phyloP scores from a whole-genome alignment of 441 rosid species.

The Cnidoscolus chayamansa region DNA sequence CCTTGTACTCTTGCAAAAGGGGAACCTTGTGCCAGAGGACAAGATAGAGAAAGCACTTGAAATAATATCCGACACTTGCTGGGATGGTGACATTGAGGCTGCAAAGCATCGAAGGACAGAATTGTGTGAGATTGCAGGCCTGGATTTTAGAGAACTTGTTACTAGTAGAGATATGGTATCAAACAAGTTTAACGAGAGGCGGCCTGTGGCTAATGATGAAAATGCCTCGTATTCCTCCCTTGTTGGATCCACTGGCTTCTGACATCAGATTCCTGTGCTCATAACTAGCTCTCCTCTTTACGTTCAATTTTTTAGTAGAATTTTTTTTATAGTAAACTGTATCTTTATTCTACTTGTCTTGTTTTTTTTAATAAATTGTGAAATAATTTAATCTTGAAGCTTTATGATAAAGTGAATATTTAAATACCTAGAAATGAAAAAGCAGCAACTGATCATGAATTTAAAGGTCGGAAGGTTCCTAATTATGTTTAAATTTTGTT shows the following conservation, averaged over 20 bases:
- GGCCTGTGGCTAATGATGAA: constrained; percentile 50
- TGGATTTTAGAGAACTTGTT: constrained; percentile 38
- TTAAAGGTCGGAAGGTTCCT: no score
- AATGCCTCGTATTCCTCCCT: constrained; percentile 83
- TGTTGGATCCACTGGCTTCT: constrained; percentile 85
- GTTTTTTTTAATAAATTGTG: no score
- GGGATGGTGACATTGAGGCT: constrained; percentile 71
- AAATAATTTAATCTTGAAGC: no score
- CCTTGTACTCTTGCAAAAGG: constrained; percentile 70
- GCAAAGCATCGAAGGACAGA: constrained; percentile 47
- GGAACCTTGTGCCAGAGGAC: constrained; percentile 51
- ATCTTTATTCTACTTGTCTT: no score
- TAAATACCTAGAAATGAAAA: no score
- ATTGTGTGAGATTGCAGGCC: constrained; percentile 54
- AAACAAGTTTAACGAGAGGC: constrained; percentile 23
- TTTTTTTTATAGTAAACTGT: no score
- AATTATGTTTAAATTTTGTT: no score
- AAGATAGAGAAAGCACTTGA: constrained; percentile 64
- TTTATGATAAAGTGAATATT: no score
- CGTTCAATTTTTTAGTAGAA: no score
- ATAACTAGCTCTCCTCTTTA: no score
- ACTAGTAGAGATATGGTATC: constrained; percentile 27
- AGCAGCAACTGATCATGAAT: no score
- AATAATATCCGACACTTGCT: constrained; percentile 59
- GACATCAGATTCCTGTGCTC: constrained; percentile 36